Percentiles rank a stretch among this genome's conserved stretches.
These are phyloP conservation scores for Hypoxylon crocopeplum DNA, from an alignment of 495 filamentous ascomycete species.

Conservation along the genomic window DNA sequence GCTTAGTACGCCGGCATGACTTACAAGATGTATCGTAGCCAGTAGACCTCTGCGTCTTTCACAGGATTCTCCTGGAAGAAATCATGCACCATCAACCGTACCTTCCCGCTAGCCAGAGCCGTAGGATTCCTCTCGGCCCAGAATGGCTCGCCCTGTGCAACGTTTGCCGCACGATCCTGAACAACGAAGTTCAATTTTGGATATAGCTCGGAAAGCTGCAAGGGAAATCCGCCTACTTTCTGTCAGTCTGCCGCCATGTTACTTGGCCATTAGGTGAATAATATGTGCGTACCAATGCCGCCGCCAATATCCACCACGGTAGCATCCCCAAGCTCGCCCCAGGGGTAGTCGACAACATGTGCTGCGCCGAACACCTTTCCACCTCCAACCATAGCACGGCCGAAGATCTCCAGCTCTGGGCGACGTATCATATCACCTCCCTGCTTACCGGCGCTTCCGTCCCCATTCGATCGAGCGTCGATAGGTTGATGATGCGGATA, in stretches of 20 bases:
- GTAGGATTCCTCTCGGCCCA: slow-evolving; percentile 29
- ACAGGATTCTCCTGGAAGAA: slow-evolving; percentile 48
- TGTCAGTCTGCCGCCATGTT: too few relatives aligned
- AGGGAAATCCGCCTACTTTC: slow-evolving; percentile 37
- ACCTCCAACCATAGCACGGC: slow-evolving; percentile 39
- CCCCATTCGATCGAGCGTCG: background rate
- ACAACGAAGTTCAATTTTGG: slow-evolving; percentile 43
- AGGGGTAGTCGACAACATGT: slow-evolving; percentile 42
- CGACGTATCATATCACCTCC: background rate
- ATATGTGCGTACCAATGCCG: slow-evolving; percentile 42
- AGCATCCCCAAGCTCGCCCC: slow-evolving; percentile 36
- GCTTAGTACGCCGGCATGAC: too few relatives aligned
- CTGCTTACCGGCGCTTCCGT: background rate
- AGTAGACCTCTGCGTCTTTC: slow-evolving; percentile 47
- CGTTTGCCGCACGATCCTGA: slow-evolving; percentile 44
- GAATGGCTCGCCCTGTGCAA: slow-evolving; percentile 29
- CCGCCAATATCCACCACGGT: slow-evolving; percentile 49
- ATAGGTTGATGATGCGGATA: too few relatives aligned
- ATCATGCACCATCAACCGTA: slow-evolving; percentile 45
- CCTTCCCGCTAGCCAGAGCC: slow-evolving; percentile 28
- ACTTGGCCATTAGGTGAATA: background rate
- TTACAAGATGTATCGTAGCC: slow-evolving; percentile 43
- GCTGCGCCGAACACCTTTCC: slow-evolving; percentile 31
- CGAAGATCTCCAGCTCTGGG: slow-evolving; percentile 38
- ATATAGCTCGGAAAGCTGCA: slow-evolving; percentile 27